Percentiles rank a stretch among this genome's conserved stretches.
These are phyloP conservation scores for Colletotrichum scovillei DNA, from an alignment of 2,329 filamentous ascomycete species.

Conservation along the genomic window DNA sequence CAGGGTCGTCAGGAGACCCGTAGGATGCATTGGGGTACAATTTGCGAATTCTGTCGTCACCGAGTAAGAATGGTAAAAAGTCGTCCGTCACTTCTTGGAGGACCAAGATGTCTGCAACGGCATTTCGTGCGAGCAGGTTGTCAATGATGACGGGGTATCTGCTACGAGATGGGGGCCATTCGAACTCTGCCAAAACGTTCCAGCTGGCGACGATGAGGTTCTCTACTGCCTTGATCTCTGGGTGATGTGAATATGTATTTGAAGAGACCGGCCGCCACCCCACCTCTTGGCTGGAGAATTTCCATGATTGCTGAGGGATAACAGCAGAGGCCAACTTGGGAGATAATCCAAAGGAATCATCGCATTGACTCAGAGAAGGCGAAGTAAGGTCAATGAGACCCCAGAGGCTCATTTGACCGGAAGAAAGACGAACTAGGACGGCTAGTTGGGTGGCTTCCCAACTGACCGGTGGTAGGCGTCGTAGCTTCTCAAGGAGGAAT, in stretches of 20 bases:
- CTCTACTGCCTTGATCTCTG: slow-evolving; percentile 7
- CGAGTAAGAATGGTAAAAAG: slow-evolving; percentile 68
- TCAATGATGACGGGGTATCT: slow-evolving; percentile 56
- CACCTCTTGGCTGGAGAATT: slow-evolving; percentile 11
- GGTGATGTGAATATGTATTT: too few relatives aligned
- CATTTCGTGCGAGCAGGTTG: slow-evolving; percentile 55
- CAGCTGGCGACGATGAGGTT: slow-evolving; percentile 60
- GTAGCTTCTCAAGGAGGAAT: slow-evolving; percentile 64
- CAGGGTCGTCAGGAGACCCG: slow-evolving; percentile 62
- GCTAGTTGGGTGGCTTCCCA: slow-evolving; percentile 63
- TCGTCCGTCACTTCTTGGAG: slow-evolving; percentile 75
- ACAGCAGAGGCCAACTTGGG: background rate
- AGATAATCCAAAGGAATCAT: background rate
- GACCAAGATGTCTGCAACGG: slow-evolving; percentile 59
- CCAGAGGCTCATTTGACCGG: slow-evolving; percentile 68
- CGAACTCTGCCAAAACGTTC: slow-evolving; percentile 64
- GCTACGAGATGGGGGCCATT: slow-evolving; percentile 54
- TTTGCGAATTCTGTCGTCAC: slow-evolving; percentile 54
- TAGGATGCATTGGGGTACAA: slow-evolving; percentile 68
- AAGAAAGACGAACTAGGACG: slow-evolving; percentile 62
- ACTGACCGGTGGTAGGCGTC: slow-evolving; percentile 56
- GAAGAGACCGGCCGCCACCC: background rate
- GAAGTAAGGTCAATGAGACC: slow-evolving; percentile 55
- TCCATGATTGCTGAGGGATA: slow-evolving; percentile 9
- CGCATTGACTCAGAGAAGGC: slow-evolving; percentile 14